Percentiles rank a stretch among this genome's conserved stretches.
These are phyloP conservation scores for Rhododendron simsii DNA, from an alignment of 148 eudicot genomes.

Conservation along the genomic window DNA sequence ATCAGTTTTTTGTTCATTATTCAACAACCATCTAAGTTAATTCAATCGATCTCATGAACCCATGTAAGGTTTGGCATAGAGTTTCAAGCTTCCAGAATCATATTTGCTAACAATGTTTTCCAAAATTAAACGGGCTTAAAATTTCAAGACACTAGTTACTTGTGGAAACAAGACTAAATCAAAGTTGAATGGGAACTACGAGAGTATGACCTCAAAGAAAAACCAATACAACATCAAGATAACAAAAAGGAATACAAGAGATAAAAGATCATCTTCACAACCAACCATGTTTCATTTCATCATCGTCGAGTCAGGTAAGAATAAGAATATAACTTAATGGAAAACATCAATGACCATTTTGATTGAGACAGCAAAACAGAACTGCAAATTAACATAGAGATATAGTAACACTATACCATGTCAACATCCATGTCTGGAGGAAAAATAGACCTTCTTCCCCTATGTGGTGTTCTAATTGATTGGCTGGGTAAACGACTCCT, in stretches of 20 bases:
- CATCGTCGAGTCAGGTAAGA: background rate
- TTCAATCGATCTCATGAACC: background rate
- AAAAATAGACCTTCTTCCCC: slow-evolving; percentile 33
- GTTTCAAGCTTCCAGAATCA: slow-evolving; percentile 2
- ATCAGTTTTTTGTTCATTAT: background rate
- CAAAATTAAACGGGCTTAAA: background rate
- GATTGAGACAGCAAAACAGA: background rate
- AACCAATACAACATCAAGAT: background rate
- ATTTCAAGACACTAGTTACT: background rate
- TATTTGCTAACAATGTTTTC: background rate
- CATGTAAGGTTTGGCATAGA: background rate
- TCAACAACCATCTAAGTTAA: background rate
- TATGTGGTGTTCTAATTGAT: slow-evolving; percentile 31
- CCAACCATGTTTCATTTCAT: background rate
- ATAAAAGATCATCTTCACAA: slow-evolving; percentile 6
- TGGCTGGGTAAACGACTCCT: slow-evolving; percentile 50
- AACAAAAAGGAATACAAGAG: background rate
- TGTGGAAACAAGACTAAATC: background rate
- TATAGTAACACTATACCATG: slow-evolving; percentile 46
- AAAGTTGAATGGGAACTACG: background rate
- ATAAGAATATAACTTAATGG: background rate
- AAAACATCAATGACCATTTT: background rate
- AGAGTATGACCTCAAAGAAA: background rate
- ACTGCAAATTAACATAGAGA: slow-evolving; percentile 3
- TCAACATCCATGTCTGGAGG: slow-evolving; percentile 77